Evolutionary conservation across 139 green algal species (phyloP).

Genomic region (Chlorella sp.): DNA sequence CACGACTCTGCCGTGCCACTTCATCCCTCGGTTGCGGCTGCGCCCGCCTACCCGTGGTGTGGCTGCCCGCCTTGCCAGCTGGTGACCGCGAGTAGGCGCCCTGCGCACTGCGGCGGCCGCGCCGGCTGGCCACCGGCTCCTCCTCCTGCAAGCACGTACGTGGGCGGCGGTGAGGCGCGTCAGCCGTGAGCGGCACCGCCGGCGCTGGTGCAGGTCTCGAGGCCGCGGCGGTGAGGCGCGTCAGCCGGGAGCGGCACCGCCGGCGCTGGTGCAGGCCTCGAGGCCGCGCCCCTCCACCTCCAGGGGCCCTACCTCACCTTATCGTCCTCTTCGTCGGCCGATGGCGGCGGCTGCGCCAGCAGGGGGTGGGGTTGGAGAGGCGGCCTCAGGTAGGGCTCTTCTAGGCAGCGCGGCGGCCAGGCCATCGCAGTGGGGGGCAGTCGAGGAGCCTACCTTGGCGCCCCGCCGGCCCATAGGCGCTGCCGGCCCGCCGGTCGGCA

Average conservation of each 20-base stretch:
- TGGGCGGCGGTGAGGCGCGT: background rate
- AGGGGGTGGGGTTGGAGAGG: no score
- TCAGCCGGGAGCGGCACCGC: background rate
- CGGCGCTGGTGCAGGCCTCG: background rate
- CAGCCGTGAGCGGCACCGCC: background rate
- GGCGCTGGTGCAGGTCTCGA: background rate
- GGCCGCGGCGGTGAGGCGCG: background rate
- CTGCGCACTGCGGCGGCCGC: conserved; percentile 1
- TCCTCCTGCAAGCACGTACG: background rate
- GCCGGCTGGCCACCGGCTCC: background rate
- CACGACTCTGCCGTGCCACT: no score
- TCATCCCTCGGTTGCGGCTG: no score
- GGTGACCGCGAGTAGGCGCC: conserved; percentile 16
- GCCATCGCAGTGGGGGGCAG: no score
- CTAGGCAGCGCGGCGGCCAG: no score
- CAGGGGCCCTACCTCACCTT: background rate
- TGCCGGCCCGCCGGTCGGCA: background rate
- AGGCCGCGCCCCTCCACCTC: no score
- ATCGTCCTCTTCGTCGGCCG: background rate
- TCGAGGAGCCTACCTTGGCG: background rate
- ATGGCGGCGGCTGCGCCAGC: no score
- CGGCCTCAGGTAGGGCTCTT: no score
- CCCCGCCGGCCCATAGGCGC: background rate
- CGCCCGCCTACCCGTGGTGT: background rate
- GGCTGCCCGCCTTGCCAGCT: background rate